phyloP scores from a whole-genome alignment of 225 moss, liverwort and hornwort species.

The Bryoerythrophyllum caledonicum region DNA sequence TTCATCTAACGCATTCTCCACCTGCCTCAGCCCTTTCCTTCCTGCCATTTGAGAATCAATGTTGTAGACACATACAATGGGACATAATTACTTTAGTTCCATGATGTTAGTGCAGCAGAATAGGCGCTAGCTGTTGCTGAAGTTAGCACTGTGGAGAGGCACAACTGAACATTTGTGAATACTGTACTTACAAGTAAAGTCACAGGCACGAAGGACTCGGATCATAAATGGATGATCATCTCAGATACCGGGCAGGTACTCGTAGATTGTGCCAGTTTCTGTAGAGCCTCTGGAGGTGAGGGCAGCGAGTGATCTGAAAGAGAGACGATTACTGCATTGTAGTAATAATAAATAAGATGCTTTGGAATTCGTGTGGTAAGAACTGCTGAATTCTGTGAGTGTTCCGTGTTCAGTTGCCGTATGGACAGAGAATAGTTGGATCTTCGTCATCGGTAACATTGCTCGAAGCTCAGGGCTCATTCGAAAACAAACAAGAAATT shows the following conservation, averaged over 20 bases:
- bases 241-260: conserved; percentile 16
- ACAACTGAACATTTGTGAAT: background rate
- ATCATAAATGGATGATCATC: conserved; percentile 13
- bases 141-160: conserved; percentile 22
- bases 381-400: background rate
- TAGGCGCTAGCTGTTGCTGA: conserved; percentile 23
- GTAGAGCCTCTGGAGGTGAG: background rate
- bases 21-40: too few species aligned
- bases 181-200: conserved; percentile 7
- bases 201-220: conserved; percentile 7
- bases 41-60: too few species aligned
- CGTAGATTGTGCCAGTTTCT: too few species aligned
- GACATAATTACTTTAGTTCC: too few species aligned
- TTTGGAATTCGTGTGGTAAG: background rate
- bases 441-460: background rate
- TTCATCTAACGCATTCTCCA: background rate
- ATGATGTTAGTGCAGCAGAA: conserved; percentile 14
- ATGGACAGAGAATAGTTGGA: background rate
- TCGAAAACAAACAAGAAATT: too few species aligned
- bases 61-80: too few species aligned
- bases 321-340: background rate
- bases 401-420: background rate
- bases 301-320: background rate
- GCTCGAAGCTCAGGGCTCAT: background rate
- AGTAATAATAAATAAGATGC: background rate